Evolutionary conservation across 1,139 yeast species (phyloP), one percentile per base, ranked within the genome.

Genomic region (Geotrichum histeridarum): DNA sequence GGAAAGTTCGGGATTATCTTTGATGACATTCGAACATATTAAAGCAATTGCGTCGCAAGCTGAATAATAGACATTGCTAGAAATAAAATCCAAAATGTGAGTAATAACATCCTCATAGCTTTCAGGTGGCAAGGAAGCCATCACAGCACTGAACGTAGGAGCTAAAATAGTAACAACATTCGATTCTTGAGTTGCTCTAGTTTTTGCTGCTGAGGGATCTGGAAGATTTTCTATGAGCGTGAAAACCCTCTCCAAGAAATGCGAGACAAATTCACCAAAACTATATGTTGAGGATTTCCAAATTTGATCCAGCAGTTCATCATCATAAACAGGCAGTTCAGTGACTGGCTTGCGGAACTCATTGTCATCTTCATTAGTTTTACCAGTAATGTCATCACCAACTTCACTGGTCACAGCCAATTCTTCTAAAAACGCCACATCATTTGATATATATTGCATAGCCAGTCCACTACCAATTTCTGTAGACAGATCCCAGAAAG

Each of bases 141-240:
- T 73, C 31, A 90, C 71, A 2, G 89, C 79, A 61, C 80, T 78
- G 27, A 90, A 72, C 9, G 86, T 80, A 56, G 84, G 85, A 1
- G 94, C 83, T 42, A 84, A 69, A 27, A 77, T 67, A 14, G 76
- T 80, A 6, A 86, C 78, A 3, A 83, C 76, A 57, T 77, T 64
- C 9, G 67, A 64, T 57, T 70, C 72, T 22, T 70, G 69, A 27
- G 65, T 61, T 52, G 67, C 70, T n/a, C 68, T 61, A 30, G 55
- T 54, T 45, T 63, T 58, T 11, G 58, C 60, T 8, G 63, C 57
- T 8, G 66, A 57, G 9, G 61, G 63, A 37, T 69, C 73, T 0
- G 95, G 93, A 36, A 91, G 70, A 63, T 88, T 87, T 60, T 89
- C 96, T 37, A 90, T 73, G 42, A 90, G 73, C 6, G 78, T 73